A percentile compares a stretch with the other conserved stretches of the same genome.
Conservation (phyloP, 1,284 basidiomycete genomes). For the Ustilago curta region DNA sequence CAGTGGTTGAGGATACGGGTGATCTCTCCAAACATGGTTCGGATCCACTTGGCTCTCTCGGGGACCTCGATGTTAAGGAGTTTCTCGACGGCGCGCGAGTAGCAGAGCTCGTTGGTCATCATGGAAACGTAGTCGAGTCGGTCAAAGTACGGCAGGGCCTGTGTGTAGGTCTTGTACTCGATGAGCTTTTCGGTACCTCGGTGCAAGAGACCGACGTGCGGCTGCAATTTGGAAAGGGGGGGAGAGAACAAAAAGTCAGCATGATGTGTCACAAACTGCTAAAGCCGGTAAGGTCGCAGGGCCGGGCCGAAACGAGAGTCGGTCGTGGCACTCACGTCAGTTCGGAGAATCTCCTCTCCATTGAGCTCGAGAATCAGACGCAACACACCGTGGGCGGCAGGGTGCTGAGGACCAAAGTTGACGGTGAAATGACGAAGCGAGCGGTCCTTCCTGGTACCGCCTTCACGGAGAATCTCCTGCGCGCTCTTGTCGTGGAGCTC, state of each 20-base stretch:
- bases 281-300: background rate
- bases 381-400: slow-evolving; percentile 97
- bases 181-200: slow-evolving; percentile 98
- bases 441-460: slow-evolving; percentile 79
- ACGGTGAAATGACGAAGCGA: slow-evolving; percentile 75
- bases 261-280: background rate
- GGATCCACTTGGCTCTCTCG: slow-evolving; percentile 98
- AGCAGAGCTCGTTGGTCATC: slow-evolving; percentile 79
- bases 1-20: slow-evolving; percentile 96
- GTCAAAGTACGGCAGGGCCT: slow-evolving; percentile 99
- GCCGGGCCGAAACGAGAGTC: background rate
- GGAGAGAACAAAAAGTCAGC: slow-evolving; percentile 62
- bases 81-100: slow-evolving; percentile 97
- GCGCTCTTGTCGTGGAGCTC: slow-evolving; percentile 80
- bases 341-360: slow-evolving; percentile 77
- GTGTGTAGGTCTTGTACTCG: slow-evolving; percentile 98
- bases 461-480: slow-evolving; percentile 81
- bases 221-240: slow-evolving; percentile 68
- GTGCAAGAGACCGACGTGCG: slow-evolving; percentile 94
- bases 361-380: slow-evolving; percentile 97
- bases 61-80: slow-evolving; percentile 98
- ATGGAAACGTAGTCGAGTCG: slow-evolving; percentile 99
- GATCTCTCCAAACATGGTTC: slow-evolving; percentile 96
- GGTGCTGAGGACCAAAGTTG: slow-evolving; percentile 81
- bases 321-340: slow-evolving; percentile 42